Conservation (phyloP, 495 filamentous ascomycete genomes). For the Amphirosellinia nigrospora region DNA sequence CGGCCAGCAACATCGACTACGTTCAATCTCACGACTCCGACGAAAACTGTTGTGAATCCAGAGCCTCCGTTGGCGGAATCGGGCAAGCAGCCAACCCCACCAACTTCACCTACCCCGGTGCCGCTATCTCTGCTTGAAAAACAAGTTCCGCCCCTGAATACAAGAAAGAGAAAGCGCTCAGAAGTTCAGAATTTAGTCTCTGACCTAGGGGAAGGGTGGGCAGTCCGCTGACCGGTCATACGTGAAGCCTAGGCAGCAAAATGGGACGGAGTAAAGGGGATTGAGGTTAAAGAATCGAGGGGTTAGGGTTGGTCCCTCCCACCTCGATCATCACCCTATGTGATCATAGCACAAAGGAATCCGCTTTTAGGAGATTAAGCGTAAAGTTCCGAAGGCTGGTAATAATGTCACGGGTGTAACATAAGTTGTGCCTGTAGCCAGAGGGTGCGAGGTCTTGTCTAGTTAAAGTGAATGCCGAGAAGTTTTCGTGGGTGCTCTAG, state of each 20-base stretch:
- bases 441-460: too few species aligned
- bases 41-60: not conserved
- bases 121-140: not conserved
- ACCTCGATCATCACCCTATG: too few species aligned
- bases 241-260: not conserved
- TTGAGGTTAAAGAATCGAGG: not conserved
- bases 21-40: not conserved
- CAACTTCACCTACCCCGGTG: not conserved
- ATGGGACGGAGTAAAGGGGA: not conserved
- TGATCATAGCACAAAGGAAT: not conserved
- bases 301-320: not conserved
- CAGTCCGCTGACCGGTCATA: not conserved
- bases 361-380: not conserved
- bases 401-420: not conserved
- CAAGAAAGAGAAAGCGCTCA: not conserved
- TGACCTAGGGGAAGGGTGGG: not conserved
- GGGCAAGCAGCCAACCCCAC: not conserved
- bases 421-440: too few species aligned
- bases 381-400: not conserved
- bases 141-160: not conserved
- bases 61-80: not conserved
- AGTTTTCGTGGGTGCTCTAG: not conserved
- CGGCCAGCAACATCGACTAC: not conserved
- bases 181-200: not conserved
- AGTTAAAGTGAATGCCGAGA: not conserved